Conservation (phyloP, 306 rosid genomes). For the Quercus variabilis region DNA sequence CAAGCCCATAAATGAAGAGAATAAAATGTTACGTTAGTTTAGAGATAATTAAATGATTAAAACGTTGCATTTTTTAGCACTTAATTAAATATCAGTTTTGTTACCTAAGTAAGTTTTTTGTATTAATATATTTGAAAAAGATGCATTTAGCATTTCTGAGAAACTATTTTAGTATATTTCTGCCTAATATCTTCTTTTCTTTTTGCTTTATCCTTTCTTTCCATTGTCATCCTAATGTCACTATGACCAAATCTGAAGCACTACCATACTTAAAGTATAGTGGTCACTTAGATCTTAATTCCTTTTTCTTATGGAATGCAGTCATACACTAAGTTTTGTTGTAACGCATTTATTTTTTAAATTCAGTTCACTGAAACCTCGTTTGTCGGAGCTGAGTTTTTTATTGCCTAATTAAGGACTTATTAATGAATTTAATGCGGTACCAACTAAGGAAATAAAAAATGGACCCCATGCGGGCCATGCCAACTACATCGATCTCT, state of each 20-base stretch:
- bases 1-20: neutral
- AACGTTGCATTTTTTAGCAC: neutral
- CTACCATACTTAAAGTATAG: neutral
- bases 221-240: slow-evolving; percentile 26
- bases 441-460: neutral
- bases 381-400: neutral
- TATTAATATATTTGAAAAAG: neutral
- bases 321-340: slow-evolving; percentile 36
- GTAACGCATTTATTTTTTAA: neutral
- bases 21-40: neutral
- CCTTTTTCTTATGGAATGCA: neutral
- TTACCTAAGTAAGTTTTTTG: neutral
- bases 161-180: slow-evolving; percentile 19
- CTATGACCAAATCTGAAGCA: slow-evolving; percentile 20
- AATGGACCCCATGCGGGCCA: neutral
- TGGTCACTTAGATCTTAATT: slow-evolving; percentile 19
- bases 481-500: too few relatives aligned
- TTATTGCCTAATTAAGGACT: neutral
- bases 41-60: neutral
- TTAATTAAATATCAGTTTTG: too few relatives aligned
- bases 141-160: slow-evolving; percentile 18
- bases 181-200: neutral
- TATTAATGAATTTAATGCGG: neutral
- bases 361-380: neutral
- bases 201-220: slow-evolving; percentile 1